Percentiles rank a stretch among this genome's conserved stretches.
Conservation (phyloP, 169 alveolate genomes). For the Theileria luwenshuni region DNA sequence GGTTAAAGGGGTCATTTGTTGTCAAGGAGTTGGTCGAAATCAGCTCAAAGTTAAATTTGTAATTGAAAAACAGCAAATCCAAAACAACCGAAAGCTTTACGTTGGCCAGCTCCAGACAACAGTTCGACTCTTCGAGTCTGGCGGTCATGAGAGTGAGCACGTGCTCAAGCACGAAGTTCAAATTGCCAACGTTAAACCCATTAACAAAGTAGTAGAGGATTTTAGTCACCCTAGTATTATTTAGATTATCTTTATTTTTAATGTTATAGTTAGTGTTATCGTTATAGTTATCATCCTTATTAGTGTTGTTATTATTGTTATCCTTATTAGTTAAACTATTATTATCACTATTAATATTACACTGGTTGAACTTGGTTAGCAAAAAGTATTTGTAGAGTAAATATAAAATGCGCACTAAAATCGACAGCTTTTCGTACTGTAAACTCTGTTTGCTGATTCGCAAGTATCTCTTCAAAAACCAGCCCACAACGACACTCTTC, state of each 20-base stretch:
- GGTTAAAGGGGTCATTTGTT: neutral
- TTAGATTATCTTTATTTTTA: neutral
- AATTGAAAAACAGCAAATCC: slow-evolving; percentile 59
- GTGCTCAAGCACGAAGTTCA: slow-evolving; percentile 10
- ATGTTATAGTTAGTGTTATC: neutral
- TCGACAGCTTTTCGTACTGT: slow-evolving; percentile 53
- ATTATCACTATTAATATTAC: neutral
- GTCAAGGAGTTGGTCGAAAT: neutral
- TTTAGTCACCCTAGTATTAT: neutral
- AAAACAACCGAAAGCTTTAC: slow-evolving; percentile 55
- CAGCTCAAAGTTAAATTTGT: slow-evolving; percentile 34
- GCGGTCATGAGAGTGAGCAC: slow-evolving; percentile 34
- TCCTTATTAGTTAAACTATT: neutral
- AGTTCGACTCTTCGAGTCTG: slow-evolving; percentile 30
- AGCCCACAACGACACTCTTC: slow-evolving; percentile 4
- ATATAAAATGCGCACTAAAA: slow-evolving; percentile 43
- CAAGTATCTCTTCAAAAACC: slow-evolving; percentile 51
- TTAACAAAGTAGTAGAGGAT: neutral
- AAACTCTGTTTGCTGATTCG: slow-evolving; percentile 37
- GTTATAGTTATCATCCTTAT: neutral
- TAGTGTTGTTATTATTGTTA: neutral
- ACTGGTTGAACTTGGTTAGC: neutral
- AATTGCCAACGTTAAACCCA: neutral
- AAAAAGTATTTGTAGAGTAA: slow-evolving; percentile 1
- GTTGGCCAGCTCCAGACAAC: slow-evolving; percentile 66